Evolutionary conservation across 768 basidiomycete genomes (phyloP), one percentile per base, ranked within the genome.

Genomic region (Mycena chlorophos): DNA sequence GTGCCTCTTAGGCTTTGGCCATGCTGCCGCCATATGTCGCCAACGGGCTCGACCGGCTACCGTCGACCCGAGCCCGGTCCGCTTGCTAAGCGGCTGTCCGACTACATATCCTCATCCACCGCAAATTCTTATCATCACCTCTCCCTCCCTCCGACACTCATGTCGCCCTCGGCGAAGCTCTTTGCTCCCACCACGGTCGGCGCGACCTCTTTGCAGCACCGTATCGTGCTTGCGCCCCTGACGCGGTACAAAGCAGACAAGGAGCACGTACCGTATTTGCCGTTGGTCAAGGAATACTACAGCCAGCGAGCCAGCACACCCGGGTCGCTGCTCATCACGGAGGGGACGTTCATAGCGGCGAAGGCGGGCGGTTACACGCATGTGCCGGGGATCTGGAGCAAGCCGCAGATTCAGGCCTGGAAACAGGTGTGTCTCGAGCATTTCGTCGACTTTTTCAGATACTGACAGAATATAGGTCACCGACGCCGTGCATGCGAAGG

Each of bases 321-420:
- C 0, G 85, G 85, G 0, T 84, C 80, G 0, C 68, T 87, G 10
- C 67, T 84, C 40, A 75, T 89, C 52, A 68, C 82, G 2, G 85
- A 88, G 66, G 85, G 75, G 0, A 83, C 83, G 2, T 70, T 77
- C 49, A 78, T 88, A 46, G 75, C 79, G 0, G 65, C 68, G 1
- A 61, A 75, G 14, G 83, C 84, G 0, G 82, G 79, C 2, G 85
- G 83, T 1, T 73, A 69, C 38, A 48, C 54, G 1, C 68, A 82
- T 52, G 76, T 79, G 0, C 88, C 88, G 1, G 88, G 88, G 0
- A 81, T 89, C 51, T 89, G 80, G 75, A 82, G 66, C n/a, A 66
- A 78, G 2, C 82, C 78, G 22, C 89, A 92, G 58, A 77, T 85
- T 29, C 61, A 54, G 0, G 79, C 69, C 0, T 88, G 85, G 86